Conservation (phyloP, 129 eudicot genomes). For the Flaveria linearis region DNA sequence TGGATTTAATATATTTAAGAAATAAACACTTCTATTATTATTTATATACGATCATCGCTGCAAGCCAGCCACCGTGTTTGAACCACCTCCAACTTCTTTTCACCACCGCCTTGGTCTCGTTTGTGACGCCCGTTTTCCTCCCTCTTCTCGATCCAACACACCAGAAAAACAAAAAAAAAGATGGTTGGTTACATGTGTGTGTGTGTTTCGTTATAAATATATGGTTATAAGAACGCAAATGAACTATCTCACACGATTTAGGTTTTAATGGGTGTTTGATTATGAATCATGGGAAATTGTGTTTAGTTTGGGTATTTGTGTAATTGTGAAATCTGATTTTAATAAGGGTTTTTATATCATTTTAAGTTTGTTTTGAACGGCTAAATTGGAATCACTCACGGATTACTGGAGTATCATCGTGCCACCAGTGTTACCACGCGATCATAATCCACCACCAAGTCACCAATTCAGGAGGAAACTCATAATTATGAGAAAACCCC, state of each 20-base stretch:
- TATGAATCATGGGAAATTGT: neutral
- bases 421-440: too few species aligned
- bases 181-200: neutral
- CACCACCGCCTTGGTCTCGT: neutral
- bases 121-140: too few species aligned
- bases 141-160: neutral
- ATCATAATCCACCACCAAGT: too few species aligned
- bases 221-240: neutral
- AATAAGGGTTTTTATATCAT: too few species aligned
- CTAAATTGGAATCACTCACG: too few species aligned
- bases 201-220: neutral
- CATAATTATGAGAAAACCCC: too few species aligned
- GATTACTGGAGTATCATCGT: too few species aligned
- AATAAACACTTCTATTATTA: neutral
- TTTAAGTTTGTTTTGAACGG: too few species aligned
- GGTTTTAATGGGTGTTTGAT: neutral
- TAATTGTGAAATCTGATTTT: neutral
- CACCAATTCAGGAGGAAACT: too few species aligned
- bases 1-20: neutral
- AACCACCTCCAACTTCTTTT: neutral
- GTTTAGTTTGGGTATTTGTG: neutral
- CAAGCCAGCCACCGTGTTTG: neutral
- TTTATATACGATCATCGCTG: neutral
- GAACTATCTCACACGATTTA: neutral
- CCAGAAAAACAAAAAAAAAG: neutral